These are phyloP conservation scores for Neospermospora avenae DNA, from an alignment of 2,329 filamentous ascomycete genomes.

Conservation along the genomic window DNA sequence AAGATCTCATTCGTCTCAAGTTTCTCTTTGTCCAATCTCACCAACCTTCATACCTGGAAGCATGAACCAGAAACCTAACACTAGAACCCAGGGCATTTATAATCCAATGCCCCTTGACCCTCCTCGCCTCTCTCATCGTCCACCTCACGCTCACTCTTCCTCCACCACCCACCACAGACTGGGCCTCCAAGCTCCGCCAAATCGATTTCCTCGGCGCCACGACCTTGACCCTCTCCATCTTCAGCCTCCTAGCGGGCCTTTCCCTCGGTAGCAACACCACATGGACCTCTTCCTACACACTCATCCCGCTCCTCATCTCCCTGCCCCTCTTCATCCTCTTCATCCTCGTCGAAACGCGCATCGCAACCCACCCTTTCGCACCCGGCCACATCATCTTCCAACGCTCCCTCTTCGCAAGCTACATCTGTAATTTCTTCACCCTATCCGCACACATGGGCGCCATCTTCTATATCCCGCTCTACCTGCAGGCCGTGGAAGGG, in stretches of 20 bases:
- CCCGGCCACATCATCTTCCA: slow-evolving; percentile 72
- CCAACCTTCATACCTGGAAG: background rate
- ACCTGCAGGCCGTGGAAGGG: slow-evolving; percentile 70
- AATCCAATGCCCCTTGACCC: slow-evolving; percentile 65
- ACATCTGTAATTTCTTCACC: slow-evolving; percentile 69
- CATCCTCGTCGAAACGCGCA: slow-evolving; percentile 62
- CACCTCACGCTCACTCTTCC: slow-evolving; percentile 61
- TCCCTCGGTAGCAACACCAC: slow-evolving; percentile 71
- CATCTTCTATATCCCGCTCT: slow-evolving; percentile 66
- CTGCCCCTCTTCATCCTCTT: slow-evolving; percentile 63
- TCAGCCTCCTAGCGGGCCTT: slow-evolving; percentile 45
- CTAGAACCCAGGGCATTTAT: slow-evolving; percentile 60
- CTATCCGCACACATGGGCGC: slow-evolving; percentile 53
- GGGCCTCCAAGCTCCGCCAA: slow-evolving; percentile 61
- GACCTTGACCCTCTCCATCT: slow-evolving; percentile 57
- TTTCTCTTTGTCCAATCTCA: background rate
- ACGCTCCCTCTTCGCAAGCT: slow-evolving; percentile 62
- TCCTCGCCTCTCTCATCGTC: slow-evolving; percentile 62
- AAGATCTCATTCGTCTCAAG: slow-evolving; percentile 27
- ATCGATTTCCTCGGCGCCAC: slow-evolving; percentile 73
- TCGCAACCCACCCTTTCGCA: slow-evolving; percentile 70
- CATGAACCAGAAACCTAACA: background rate
- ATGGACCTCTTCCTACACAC: slow-evolving; percentile 58
- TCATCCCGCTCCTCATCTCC: slow-evolving; percentile 54
- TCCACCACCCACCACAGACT: slow-evolving; percentile 53